phyloP scores from a whole-genome alignment of 2,329 filamentous ascomycete species.

The Penicillium vulpinum region DNA sequence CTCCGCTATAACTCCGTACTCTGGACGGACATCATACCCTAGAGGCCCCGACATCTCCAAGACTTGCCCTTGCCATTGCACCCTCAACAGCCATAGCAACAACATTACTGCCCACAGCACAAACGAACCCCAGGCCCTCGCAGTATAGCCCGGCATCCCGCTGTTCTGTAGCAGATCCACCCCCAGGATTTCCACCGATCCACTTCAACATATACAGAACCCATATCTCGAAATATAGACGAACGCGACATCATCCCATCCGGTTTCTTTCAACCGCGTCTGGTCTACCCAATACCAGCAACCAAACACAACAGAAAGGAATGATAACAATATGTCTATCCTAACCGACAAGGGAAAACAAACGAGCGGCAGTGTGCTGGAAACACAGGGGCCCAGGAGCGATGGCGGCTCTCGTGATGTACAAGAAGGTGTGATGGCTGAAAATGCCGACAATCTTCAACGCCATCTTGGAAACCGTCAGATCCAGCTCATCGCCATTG shows the following conservation, averaged over 20 bases:
- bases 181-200: background rate
- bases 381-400: slow-evolving; percentile 14
- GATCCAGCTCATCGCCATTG: slow-evolving; percentile 40
- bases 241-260: background rate
- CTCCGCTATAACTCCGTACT: background rate
- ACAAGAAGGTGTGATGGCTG: slow-evolving; percentile 29
- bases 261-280: background rate
- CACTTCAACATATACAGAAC: background rate
- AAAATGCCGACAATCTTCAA: slow-evolving; percentile 25
- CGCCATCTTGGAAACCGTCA: slow-evolving; percentile 27
- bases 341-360: slow-evolving; percentile 14
- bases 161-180: background rate
- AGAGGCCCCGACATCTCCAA: background rate
- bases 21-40: background rate
- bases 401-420: slow-evolving; percentile 19
- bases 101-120: background rate
- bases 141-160: background rate
- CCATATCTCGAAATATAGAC: background rate
- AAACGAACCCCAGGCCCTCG: background rate
- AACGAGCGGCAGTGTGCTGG: slow-evolving; percentile 7
- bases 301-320: background rate
- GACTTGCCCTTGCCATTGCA: background rate
- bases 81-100: slow-evolving; percentile 3
- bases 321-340: slow-evolving; percentile 15
- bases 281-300: background rate